Conservation (phyloP, 2,329 filamentous ascomycete species). For the Penicillium sp. region DNA sequence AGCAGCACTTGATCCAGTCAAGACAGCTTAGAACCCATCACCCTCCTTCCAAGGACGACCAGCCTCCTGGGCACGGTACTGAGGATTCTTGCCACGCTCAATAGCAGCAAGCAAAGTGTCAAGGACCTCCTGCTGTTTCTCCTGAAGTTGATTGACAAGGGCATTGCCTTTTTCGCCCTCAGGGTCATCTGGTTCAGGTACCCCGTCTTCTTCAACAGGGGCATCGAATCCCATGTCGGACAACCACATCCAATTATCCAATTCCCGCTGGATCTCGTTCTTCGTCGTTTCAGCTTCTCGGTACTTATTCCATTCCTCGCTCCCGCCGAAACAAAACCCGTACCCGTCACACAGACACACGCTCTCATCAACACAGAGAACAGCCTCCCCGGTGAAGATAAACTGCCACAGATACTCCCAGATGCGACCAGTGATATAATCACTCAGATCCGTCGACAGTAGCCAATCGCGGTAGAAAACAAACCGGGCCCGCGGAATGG, state of each 20-base stretch:
- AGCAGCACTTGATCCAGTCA: conserved; percentile 3
- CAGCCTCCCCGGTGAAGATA: conserved; percentile 54
- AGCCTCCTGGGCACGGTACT: conserved; percentile 51
- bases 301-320: conserved; percentile 14
- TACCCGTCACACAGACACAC: conserved; percentile 64
- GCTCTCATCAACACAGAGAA: conserved; percentile 50
- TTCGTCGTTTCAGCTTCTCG: conserved; percentile 4
- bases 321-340: conserved; percentile 50
- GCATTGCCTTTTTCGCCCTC: not conserved
- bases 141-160: conserved; percentile 38
- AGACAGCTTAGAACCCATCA: conserved; percentile 49
- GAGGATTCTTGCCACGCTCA: conserved; percentile 52
- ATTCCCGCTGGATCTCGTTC: conserved; percentile 8
- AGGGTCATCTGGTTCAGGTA: conserved; percentile 1
- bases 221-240: conserved; percentile 10
- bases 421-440: conserved; percentile 57
- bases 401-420: conserved; percentile 66
- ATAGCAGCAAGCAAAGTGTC: conserved; percentile 46
- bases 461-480: conserved; percentile 61
- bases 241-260: conserved; percentile 16
- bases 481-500: conserved; percentile 54
- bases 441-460: conserved; percentile 54
- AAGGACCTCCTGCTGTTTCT: conserved; percentile 44
- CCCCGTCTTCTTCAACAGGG: not conserved
- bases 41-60: conserved; percentile 56